Conservation (phyloP, 2,329 filamentous ascomycete genomes). For the Neocatenulostroma microsporum region DNA sequence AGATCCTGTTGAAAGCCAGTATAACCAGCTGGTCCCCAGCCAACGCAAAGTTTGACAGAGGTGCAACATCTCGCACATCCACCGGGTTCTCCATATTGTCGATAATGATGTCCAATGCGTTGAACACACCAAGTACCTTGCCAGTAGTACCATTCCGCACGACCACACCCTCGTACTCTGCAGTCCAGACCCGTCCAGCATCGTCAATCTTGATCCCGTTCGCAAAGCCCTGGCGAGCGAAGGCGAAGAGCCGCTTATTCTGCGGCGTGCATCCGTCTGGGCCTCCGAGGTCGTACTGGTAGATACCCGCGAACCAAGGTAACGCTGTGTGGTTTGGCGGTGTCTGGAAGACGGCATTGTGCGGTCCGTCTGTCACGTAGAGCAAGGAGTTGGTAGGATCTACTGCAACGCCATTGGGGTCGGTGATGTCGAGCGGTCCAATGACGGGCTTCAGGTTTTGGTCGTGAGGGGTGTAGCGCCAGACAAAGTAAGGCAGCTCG, state of each 20-base stretch:
- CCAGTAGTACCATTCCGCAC: background rate
- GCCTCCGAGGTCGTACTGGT: background rate
- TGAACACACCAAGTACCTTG: background rate
- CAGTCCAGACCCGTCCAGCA: conserved; percentile 1
- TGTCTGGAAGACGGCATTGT: background rate
- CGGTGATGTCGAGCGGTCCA: background rate
- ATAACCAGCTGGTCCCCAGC: conserved; percentile 1
- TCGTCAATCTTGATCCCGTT: background rate
- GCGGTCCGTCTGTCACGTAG: background rate
- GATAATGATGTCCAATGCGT: background rate
- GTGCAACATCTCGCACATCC: background rate
- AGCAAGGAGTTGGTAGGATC: background rate
- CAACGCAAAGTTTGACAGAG: background rate
- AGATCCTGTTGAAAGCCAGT: background rate
- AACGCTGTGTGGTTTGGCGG: background rate
- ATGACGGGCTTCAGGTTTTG: background rate
- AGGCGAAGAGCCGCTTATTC: background rate
- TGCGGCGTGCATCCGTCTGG: background rate
- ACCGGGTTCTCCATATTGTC: background rate
- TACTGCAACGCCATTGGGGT: background rate
- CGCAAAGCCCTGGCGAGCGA: background rate
- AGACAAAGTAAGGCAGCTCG: background rate
- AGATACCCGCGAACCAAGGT: background rate
- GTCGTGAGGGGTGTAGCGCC: background rate
- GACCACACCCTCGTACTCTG: background rate